Conservation (phyloP, 2,329 filamentous ascomycete species). For the Lachnellula willkommii region DNA sequence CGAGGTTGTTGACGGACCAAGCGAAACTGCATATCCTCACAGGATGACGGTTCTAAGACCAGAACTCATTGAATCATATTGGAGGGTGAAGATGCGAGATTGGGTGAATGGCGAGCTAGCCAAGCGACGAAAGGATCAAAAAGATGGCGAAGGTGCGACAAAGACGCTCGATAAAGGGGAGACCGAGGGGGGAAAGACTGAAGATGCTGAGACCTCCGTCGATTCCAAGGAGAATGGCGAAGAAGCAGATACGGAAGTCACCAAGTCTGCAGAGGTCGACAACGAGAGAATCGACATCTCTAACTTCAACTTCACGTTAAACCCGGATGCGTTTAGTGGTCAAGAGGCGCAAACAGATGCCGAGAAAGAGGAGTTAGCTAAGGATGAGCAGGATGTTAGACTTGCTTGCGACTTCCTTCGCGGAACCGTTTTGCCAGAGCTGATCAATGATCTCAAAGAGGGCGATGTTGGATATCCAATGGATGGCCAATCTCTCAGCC, state of each 20-base stretch:
- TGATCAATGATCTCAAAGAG: constrained; percentile 81
- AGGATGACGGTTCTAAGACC: constrained; percentile 91
- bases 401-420: constrained; percentile 75
- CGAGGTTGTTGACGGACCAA: constrained; percentile 29
- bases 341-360: constrained; percentile 84
- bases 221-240: constrained; percentile 26
- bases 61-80: constrained; percentile 83
- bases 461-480: constrained; percentile 96
- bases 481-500: constrained; percentile 89
- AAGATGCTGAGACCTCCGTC: constrained; percentile 26
- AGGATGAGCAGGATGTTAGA: constrained; percentile 85
- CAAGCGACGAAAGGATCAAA: constrained; percentile 46
- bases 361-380: constrained; percentile 76
- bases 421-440: constrained; percentile 71
- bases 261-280: constrained; percentile 26
- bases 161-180: constrained; percentile 30
- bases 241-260: constrained; percentile 33
- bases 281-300: constrained; percentile 74
- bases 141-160: constrained; percentile 26
- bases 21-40: constrained; percentile 64
- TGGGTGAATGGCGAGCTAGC: constrained; percentile 78
- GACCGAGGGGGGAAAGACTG: constrained; percentile 22
- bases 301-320: constrained; percentile 80
- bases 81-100: constrained; percentile 78
- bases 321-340: constrained; percentile 92